A percentile compares a stretch with the other conserved stretches of the same genome.
Conservation (phyloP, 306 rosid species). For the Cicer bijugum region DNA sequence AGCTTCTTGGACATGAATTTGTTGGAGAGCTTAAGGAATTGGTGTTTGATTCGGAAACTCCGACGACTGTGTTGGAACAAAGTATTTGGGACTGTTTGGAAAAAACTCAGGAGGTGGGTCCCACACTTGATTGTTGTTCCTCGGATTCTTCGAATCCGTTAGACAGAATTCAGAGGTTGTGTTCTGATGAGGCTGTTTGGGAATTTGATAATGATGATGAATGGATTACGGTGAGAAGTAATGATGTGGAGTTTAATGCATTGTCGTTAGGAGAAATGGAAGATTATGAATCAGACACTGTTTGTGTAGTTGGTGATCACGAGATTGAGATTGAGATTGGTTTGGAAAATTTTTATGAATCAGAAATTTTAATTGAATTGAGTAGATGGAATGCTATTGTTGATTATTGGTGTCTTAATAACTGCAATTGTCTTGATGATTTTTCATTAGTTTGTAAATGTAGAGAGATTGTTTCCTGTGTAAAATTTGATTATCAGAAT, state of each 20-base stretch:
- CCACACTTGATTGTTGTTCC: slow-evolving; percentile 38
- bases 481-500: slow-evolving; percentile 35
- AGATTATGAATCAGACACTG: slow-evolving; percentile 22
- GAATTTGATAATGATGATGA: slow-evolving; percentile 46
- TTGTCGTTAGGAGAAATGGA: slow-evolving; percentile 20
- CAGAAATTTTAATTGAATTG: slow-evolving; percentile 15
- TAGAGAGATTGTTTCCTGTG: slow-evolving; percentile 15
- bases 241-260: slow-evolving; percentile 28
- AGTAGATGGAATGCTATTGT: slow-evolving; percentile 24
- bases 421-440: slow-evolving; percentile 1
- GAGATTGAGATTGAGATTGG: not conserved
- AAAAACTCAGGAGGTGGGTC: slow-evolving; percentile 21
- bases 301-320: not conserved
- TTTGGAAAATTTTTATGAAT: slow-evolving; percentile 34
- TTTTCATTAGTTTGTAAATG: slow-evolving; percentile 27
- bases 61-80: slow-evolving; percentile 65
- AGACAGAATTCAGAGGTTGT: slow-evolving; percentile 60
- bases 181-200: slow-evolving; percentile 51
- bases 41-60: slow-evolving; percentile 52
- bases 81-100: slow-evolving; percentile 58
- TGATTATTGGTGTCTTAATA: slow-evolving; percentile 30
- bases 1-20: slow-evolving; percentile 74
- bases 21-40: slow-evolving; percentile 47
- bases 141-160: slow-evolving; percentile 36
- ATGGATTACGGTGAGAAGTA: slow-evolving; percentile 77